Evolutionary conservation across 352 stramenopile genomes (phyloP).

Genomic region (Globisporangium cystogenes): DNA sequence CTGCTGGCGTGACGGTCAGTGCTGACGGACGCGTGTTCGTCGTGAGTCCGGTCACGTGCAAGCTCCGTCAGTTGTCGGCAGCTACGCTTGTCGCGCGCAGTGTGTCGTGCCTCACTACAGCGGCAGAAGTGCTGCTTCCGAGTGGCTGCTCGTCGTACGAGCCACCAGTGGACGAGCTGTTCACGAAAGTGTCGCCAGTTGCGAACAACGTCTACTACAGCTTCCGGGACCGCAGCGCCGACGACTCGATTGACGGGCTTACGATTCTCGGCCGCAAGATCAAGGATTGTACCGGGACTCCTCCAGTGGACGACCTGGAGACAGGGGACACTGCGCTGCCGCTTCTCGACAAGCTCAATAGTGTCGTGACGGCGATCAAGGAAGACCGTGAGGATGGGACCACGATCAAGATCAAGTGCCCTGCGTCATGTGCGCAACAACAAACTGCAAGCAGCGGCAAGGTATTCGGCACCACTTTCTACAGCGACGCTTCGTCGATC

Average conservation of each 20-base stretch:
- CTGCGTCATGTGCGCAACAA: constrained; percentile 34
- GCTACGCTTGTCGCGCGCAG: constrained; percentile 55
- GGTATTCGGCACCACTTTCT: constrained; percentile 70
- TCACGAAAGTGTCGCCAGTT: constrained; percentile 63
- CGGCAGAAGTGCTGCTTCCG: constrained; percentile 84
- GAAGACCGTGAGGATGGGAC: constrained; percentile 89
- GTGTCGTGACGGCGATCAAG: constrained; percentile 29
- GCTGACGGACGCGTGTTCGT: constrained; percentile 86
- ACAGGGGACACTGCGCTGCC: constrained; percentile 51
- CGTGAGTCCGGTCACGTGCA: constrained; percentile 89
- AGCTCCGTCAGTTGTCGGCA: constrained; percentile 80
- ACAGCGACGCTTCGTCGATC: constrained; percentile 88
- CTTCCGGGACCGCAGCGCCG: constrained; percentile 40
- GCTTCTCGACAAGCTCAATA: constrained; percentile 15
- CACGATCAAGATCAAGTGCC: constrained; percentile 82
- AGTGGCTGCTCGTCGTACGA: constrained; percentile 95
- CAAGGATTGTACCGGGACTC: constrained; percentile 90
- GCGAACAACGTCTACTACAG: constrained; percentile 95
- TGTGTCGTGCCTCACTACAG: constrained; percentile 73
- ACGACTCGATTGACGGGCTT: constrained; percentile 33
- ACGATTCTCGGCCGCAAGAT: constrained; percentile 61
- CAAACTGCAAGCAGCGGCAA: constrained; percentile 3
- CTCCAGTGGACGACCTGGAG: constrained; percentile 79
- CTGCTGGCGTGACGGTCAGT: constrained; percentile 81
- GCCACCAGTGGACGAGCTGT: constrained; percentile 84